Base-by-base conservation (phyloP, 495 filamentous ascomycete genomes). In the Lasiosphaeriaceae sp. region DNA sequence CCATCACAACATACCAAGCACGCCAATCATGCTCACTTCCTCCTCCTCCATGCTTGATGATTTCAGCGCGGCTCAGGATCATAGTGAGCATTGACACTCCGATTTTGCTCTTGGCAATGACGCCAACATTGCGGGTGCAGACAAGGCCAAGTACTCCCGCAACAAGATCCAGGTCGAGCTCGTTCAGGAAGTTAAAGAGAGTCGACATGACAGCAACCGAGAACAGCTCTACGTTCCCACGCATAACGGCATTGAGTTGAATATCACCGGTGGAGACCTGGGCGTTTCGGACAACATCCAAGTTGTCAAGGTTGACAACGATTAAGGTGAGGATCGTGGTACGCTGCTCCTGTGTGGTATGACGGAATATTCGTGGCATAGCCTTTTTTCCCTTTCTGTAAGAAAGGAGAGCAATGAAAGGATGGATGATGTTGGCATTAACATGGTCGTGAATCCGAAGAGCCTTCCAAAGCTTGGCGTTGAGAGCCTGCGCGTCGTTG, bases 331-430 rank as follows among this genome's bases (percentile, higher is more conserved):
- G 80, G 50, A 97, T 88, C 6, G 90, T 97, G 17, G 94, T 86
- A 17, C 93, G 90, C 69, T 99, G 92, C 65, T 96, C 89, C 41
- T 89, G 85, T 55, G 88, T 88, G 50, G 96, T 89, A 65, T 96
- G 91, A 37, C 91, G 88, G 83, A 96, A 97, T 49, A 99, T 86
- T 51, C 94, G 89, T 21, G 90, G 90, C 61, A 99, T 90, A 1
- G 90, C 89, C 70, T 94, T 95, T 77, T 96, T 99, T 64, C 94
- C 95, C 76, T 99, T 99, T 48, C 83, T 83, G 68, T 92, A 96
- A 6, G 92, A 93, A 14, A 99, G 81, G 66, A 99, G 91, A 29
- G 90, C 89, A 63, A 99, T 96, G 78, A 99, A 99, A 1, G 94
- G 94, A 68, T 99, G 95, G 1, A 90, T 83, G 5, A 79, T 79